Conservation (phyloP, 176 grass and related monocot genomes). For the Carex kokanica region DNA sequence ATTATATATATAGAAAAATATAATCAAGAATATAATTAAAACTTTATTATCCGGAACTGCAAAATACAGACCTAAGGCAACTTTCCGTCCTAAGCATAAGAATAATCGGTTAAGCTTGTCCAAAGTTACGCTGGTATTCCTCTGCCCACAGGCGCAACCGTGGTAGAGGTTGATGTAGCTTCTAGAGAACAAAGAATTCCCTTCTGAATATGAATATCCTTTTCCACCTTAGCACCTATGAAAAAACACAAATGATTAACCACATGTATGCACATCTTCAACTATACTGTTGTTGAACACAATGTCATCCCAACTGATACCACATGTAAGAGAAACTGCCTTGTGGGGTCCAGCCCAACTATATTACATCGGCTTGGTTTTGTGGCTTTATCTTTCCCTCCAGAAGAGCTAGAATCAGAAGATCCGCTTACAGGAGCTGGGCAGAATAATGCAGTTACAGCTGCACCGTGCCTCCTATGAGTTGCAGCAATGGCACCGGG, state of each 20-base stretch:
- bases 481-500: conserved; percentile 88
- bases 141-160: too few relatives aligned
- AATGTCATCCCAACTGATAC: conserved; percentile 54
- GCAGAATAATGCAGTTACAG: conserved; percentile 73
- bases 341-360: conserved; percentile 74
- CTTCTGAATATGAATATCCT: conserved; percentile 75
- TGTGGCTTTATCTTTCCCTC: conserved; percentile 95
- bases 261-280: conserved; percentile 16
- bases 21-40: too few relatives aligned
- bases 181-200: conserved; percentile 63
- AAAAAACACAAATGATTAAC: conserved; percentile 29
- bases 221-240: conserved; percentile 76
- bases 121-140: too few relatives aligned
- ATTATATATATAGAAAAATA: too few relatives aligned
- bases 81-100: too few relatives aligned
- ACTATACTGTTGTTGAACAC: background rate
- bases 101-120: too few relatives aligned
- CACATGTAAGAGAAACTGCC: conserved; percentile 85
- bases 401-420: conserved; percentile 61
- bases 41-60: too few relatives aligned
- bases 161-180: too few relatives aligned
- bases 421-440: conserved; percentile 71
- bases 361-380: conserved; percentile 76
- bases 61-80: too few relatives aligned
- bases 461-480: conserved; percentile 89